phyloP scores from a whole-genome alignment of 2,329 filamentous ascomycete genomes.

The Diaporthe velutina region DNA sequence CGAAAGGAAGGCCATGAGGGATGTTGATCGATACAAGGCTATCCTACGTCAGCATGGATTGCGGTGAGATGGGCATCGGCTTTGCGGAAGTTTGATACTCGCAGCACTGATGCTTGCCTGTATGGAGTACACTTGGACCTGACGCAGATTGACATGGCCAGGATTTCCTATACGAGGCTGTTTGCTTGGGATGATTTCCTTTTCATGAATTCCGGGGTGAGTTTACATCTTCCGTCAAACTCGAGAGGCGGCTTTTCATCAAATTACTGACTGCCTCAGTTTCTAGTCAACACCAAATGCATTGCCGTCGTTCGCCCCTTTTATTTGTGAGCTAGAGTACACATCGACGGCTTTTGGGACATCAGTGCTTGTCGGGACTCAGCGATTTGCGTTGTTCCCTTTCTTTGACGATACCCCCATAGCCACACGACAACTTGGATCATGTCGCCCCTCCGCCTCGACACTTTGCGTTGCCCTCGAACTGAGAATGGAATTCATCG shows the following conservation, averaged over 20 bases:
- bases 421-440: neutral
- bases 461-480: neutral
- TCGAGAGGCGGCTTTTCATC: neutral
- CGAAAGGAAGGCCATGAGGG: constrained; percentile 29
- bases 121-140: neutral
- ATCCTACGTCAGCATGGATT: constrained; percentile 44
- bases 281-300: neutral
- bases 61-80: constrained; percentile 12
- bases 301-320: neutral
- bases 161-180: neutral
- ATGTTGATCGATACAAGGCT: constrained; percentile 42
- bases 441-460: neutral
- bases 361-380: neutral
- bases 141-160: neutral
- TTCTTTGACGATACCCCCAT: constrained; percentile 8
- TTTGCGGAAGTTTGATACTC: neutral
- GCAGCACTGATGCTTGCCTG: neutral
- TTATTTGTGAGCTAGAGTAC: neutral
- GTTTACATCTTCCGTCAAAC: neutral
- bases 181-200: neutral
- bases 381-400: constrained; percentile 14
- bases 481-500: constrained; percentile 11
- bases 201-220: constrained; percentile 2
- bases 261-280: constrained; percentile 1
- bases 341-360: neutral